Conservation (phyloP, 2,329 filamentous ascomycete species). For the Trichoderma sp. region DNA sequence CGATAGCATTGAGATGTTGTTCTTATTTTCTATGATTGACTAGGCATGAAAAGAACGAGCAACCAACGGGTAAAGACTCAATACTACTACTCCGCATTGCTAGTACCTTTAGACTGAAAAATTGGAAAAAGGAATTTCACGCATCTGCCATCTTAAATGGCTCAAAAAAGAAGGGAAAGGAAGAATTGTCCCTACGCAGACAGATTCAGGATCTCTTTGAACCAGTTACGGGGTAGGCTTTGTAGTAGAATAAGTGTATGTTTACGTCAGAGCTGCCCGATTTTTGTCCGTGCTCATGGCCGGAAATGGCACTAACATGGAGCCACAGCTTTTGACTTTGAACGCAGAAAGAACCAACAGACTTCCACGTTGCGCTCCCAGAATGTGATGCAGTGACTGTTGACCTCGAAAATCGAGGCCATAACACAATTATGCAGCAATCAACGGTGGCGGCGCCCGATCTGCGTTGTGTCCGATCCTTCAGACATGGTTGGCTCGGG, state of each 20-base stretch:
- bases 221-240: background rate
- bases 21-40: background rate
- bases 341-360: background rate
- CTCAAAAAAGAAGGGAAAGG: background rate
- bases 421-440: background rate
- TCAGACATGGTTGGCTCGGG: conserved; percentile 18
- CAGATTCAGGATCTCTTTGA: background rate
- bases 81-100: background rate
- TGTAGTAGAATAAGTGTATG: no score
- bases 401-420: background rate
- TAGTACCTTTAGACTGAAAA: background rate
- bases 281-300: background rate
- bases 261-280: background rate
- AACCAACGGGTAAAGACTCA: background rate
- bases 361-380: background rate
- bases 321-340: background rate
- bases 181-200: background rate
- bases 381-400: background rate
- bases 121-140: no score
- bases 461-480: conserved; percentile 3
- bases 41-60: background rate
- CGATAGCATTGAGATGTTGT: no score
- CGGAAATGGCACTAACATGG: background rate
- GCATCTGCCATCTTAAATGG: background rate
- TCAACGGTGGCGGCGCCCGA: conserved; percentile 11